phyloP scores from a whole-genome alignment of 805 yeast genomes.

The Schwanniomyces sp. region DNA sequence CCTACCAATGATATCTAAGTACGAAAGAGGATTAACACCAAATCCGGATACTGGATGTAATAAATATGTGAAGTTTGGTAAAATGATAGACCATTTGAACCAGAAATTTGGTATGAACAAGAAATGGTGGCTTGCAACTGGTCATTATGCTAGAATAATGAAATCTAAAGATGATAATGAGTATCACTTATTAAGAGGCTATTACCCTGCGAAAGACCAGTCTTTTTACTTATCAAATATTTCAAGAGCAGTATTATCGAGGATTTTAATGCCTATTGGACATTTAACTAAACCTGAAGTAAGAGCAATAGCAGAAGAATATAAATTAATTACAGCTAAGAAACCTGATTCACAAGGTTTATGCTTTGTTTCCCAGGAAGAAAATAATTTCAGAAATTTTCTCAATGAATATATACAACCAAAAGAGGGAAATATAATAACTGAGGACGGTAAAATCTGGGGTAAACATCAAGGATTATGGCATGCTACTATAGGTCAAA shows the following conservation, averaged over 20 bases:
- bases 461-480: constrained; percentile 86
- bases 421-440: constrained; percentile 77
- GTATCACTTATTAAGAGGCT: constrained; percentile 56
- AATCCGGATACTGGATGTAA: constrained; percentile 95
- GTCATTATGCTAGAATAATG: constrained; percentile 69
- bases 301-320: constrained; percentile 59
- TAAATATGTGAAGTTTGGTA: constrained; percentile 82
- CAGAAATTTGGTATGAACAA: constrained; percentile 25
- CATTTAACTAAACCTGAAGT: constrained; percentile 73
- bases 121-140: constrained; percentile 75
- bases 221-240: constrained; percentile 84
- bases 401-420: constrained; percentile 71
- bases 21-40: constrained; percentile 77
- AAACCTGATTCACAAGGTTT: constrained; percentile 94
- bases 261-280: constrained; percentile 78
- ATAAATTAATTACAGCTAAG: constrained; percentile 58
- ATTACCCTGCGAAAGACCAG: constrained; percentile 73
- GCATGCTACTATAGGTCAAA: constrained; percentile 95
- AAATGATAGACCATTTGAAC: constrained; percentile 56
- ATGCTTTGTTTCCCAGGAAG: constrained; percentile 77
- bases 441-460: constrained; percentile 71
- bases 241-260: constrained; percentile 39
- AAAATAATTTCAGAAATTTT: constrained; percentile 67
- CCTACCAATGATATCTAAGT: constrained; percentile 82
- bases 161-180: constrained; percentile 26